Conservation (phyloP, 768 basidiomycete species). For the Collybia sordida region DNA sequence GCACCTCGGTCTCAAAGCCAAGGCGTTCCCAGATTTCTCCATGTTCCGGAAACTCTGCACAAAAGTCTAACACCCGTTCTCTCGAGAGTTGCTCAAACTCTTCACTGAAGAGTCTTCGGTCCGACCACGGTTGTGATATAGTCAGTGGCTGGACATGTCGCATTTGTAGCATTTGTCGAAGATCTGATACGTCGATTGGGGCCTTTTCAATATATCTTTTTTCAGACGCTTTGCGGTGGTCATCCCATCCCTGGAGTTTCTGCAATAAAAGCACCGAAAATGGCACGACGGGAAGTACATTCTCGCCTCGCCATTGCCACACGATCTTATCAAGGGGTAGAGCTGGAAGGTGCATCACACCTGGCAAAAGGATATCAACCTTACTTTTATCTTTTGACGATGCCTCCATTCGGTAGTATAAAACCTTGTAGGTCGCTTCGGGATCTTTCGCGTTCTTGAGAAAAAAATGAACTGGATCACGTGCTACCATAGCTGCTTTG, state of each 20-base stretch:
- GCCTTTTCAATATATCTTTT: slow-evolving; percentile 10
- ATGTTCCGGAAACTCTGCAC: slow-evolving; percentile 8
- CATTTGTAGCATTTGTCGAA: slow-evolving; percentile 6
- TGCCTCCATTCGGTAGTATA: slow-evolving; percentile 9
- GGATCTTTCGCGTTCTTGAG: slow-evolving; percentile 13
- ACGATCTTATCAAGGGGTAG: slow-evolving; percentile 1
- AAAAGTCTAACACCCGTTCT: slow-evolving; percentile 11
- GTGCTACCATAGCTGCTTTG: slow-evolving; percentile 7
- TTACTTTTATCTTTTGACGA: slow-evolving; percentile 6
- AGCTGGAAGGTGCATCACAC: slow-evolving; percentile 16
- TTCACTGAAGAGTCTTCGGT: slow-evolving; percentile 9
- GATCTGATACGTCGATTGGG: slow-evolving; percentile 12
- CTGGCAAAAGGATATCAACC: slow-evolving; percentile 17
- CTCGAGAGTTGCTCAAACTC: slow-evolving; percentile 12
- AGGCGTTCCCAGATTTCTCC: slow-evolving; percentile 3
- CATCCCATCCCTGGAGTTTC: slow-evolving; percentile 19
- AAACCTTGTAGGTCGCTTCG: slow-evolving; percentile 9
- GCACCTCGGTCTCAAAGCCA: slow-evolving; percentile 4
- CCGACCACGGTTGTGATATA: background rate
- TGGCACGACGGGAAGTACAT: slow-evolving; percentile 11
- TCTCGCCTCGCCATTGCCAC: background rate
- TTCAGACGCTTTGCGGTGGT: slow-evolving; percentile 12
- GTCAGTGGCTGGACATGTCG: slow-evolving; percentile 1
- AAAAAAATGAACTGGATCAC: slow-evolving; percentile 11
- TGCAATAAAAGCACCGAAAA: slow-evolving; percentile 15